A percentile compares a stretch with the other conserved stretches of the same genome.
These are phyloP conservation scores for Anisodus acutangulus DNA, from an alignment of 257 asterid species.

Conservation along the genomic window DNA sequence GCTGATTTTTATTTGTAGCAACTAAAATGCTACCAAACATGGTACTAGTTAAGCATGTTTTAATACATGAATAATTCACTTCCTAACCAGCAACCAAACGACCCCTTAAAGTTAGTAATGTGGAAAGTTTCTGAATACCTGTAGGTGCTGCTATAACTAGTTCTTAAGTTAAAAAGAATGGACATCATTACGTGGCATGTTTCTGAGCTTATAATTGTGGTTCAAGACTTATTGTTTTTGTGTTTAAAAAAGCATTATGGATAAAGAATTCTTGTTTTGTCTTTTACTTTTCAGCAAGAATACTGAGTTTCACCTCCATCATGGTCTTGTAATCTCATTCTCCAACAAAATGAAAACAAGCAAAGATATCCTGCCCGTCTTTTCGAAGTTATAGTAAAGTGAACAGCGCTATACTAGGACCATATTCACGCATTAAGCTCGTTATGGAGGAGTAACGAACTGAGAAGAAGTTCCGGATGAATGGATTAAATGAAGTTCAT, in stretches of 20 bases:
- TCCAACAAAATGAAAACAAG: background rate
- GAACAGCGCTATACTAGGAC: background rate
- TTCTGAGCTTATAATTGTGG: background rate
- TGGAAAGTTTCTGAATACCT: background rate
- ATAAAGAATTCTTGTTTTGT: background rate
- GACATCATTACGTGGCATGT: background rate
- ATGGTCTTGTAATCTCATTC: background rate
- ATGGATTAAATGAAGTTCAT: background rate
- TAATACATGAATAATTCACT: too few relatives aligned
- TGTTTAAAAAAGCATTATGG: too few relatives aligned
- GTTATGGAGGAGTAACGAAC: background rate
- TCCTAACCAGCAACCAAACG: too few relatives aligned
- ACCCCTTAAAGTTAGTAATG: background rate
- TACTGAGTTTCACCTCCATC: background rate
- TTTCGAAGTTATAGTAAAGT: background rate
- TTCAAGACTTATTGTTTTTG: too few relatives aligned
- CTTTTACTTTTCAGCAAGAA: background rate
- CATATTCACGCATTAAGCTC: background rate
- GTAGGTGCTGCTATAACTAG: background rate
- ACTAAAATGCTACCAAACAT: too few relatives aligned
- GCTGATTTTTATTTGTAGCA: too few relatives aligned
- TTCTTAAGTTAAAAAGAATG: background rate
- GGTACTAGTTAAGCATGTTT: too few relatives aligned
- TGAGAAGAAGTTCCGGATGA: constrained; percentile 2
- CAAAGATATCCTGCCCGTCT: background rate